Conservation (phyloP, 2,329 filamentous ascomycete genomes). For the Ceratocystis eucalypticola region DNA sequence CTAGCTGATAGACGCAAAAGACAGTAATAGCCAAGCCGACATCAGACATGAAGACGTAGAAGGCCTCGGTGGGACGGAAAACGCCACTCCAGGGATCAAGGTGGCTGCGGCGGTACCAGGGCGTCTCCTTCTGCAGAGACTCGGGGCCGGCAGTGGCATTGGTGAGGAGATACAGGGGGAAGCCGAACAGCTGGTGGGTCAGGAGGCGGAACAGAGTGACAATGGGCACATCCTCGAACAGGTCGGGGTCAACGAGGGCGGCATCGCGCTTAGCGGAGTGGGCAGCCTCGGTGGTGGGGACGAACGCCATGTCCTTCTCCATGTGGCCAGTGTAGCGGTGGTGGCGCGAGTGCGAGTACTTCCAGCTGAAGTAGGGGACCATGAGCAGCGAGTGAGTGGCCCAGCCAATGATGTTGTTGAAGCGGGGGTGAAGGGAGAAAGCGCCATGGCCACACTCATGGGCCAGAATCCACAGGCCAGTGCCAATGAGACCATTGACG, state of each 20-base stretch:
- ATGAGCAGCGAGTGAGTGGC: conserved; percentile 50
- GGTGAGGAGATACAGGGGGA: conserved; percentile 49
- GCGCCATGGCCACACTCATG: conserved; percentile 60
- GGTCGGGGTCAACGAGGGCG: conserved; percentile 34
- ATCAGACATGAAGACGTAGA: conserved; percentile 45
- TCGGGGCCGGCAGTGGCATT: conserved; percentile 40
- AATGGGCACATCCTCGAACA: conserved; percentile 51
- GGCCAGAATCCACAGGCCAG: conserved; percentile 56
- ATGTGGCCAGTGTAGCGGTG: conserved; percentile 56
- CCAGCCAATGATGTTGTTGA: conserved; percentile 53
- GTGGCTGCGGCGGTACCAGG: conserved; percentile 39
- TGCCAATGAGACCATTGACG: conserved; percentile 48
- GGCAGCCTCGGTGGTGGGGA: conserved; percentile 36
- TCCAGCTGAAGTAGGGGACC: conserved; percentile 62
- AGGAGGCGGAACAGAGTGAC: conserved; percentile 41
- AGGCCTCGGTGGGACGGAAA: conserved; percentile 43
- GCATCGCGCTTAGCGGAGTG: conserved; percentile 24
- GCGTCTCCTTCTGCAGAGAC: conserved; percentile 33
- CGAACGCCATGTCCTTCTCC: conserved; percentile 53
- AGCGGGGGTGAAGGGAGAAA: conserved; percentile 41
- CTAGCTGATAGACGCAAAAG: conserved; percentile 41
- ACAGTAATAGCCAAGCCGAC: conserved; percentile 42
- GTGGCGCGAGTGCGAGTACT: conserved; percentile 55
- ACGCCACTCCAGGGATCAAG: conserved; percentile 49
- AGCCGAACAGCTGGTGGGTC: conserved; percentile 50